Evolutionary conservation across 345 rosid genomes (phyloP).

Genomic region (Eucalyptus tenuipes): DNA sequence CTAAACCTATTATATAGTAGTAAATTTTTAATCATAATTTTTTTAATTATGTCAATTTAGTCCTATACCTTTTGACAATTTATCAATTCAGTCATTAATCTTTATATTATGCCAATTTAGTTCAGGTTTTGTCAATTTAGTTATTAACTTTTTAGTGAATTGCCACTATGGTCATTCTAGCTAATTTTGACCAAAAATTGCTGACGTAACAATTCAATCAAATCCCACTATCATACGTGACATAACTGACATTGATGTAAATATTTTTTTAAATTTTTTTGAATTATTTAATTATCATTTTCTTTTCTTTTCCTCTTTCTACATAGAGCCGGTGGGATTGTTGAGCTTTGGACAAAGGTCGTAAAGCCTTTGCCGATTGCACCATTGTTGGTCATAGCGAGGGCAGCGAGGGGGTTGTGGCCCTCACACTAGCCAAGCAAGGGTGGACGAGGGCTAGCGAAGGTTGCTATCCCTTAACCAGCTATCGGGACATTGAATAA

Average conservation of each 20-base stretch:
- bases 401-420: neutral
- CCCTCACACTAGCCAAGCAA: neutral
- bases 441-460: accelerated
- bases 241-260: accelerated
- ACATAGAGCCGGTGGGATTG: accelerated
- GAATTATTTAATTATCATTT: no score
- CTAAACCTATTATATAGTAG: no score
- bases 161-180: neutral
- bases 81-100: no score
- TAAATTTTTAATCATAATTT: no score
- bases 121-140: no score
- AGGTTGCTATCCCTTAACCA: neutral
- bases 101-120: no score
- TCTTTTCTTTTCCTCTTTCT: neutral
- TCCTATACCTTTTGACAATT: accelerated
- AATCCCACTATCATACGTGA: accelerated
- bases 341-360: accelerated
- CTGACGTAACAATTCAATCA: neutral
- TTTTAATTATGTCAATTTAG: no score
- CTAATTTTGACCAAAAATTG: neutral
- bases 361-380: neutral
- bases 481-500: accelerated
- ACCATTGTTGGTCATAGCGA: accelerated
- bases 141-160: no score
- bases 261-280: no score